phyloP scores from a whole-genome alignment of 768 basidiomycete genomes.

The Macrolepiota albuminosa region DNA sequence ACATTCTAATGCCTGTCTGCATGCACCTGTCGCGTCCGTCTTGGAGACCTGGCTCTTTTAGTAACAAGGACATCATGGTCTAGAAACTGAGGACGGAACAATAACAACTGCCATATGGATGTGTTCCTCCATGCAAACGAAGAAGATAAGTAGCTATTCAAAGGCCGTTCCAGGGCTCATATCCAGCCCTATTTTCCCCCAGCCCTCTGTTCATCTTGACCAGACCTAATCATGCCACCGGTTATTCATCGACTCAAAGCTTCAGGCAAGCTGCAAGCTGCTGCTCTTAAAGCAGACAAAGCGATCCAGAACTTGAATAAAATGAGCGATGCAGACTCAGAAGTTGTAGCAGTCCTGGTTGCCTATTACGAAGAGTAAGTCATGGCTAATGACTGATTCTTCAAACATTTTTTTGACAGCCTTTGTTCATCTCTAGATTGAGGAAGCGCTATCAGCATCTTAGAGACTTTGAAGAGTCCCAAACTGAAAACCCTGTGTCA shows the following conservation, averaged over 20 bases:
- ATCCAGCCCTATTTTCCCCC: background rate
- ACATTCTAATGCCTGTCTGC: background rate
- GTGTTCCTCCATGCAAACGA: background rate
- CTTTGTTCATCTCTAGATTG: background rate
- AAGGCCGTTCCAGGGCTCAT: background rate
- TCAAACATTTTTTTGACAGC: background rate
- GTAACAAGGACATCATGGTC: background rate
- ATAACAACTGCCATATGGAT: background rate
- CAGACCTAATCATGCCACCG: background rate
- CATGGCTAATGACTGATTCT: background rate
- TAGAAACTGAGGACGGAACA: background rate
- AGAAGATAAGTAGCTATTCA: background rate
- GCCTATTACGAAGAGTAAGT: background rate
- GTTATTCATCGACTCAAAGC: background rate
- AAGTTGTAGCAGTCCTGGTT: background rate
- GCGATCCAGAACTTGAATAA: background rate
- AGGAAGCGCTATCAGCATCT: background rate
- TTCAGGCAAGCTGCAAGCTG: background rate
- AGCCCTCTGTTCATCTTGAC: background rate
- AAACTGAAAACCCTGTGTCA: background rate
- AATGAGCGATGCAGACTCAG: background rate
- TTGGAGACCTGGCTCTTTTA: background rate
- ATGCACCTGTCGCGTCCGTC: background rate
- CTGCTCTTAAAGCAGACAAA: background rate
- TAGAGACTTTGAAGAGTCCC: background rate